Evolutionary conservation across 1,284 basidiomycete species (phyloP), one percentile per base, ranked within the genome.

Genomic region (Phylloboletellus chloephorus): DNA sequence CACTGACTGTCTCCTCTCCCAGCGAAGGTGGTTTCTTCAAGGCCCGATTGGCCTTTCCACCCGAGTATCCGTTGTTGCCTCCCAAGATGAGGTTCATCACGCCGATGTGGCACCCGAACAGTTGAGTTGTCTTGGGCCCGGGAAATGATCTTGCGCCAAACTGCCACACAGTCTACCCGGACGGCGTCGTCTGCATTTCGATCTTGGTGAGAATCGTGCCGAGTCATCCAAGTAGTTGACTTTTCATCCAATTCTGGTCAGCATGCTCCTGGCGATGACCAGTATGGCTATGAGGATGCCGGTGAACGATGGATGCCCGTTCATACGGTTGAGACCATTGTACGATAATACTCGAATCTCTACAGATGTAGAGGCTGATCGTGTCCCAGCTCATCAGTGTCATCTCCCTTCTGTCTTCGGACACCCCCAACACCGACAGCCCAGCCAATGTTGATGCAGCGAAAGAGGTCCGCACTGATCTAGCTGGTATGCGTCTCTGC

Each of bases 91-190:
- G 80, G 42, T 98, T 98, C 63, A 76, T 88, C 50, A 93, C 93
- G 5, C 82, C 82, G 47, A 98, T 98, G 94, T 98, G 95, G 95
- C 95, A 98, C 67, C 95, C 96, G 10, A 98, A 97, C 66, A 90
- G 94, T 95, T 60, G 51, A 57, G 78, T 64, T 30, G 31, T 25
- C 28, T 33, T 17, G 39, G 31, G 19, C 12, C 16, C 28, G 17
- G 22, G 32, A 26, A 3, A 11, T 16, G n/a, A 28, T 37, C 39
- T 35, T 49, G 43, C 31, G 29, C 28, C 49, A 38, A 38, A 7
- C 32, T 31, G 19, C 49, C 32, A 28, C 28, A 15, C 54, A 96
- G 93, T 96, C 56, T 98, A 98, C 61, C 58, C 80, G 15, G 86
- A 91, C 63, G 92, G 93, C 17, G 78, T 76, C 31, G 89, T 98